phyloP scores from a whole-genome alignment of 148 eudicot species.

The Hydrangea macrophylla region DNA sequence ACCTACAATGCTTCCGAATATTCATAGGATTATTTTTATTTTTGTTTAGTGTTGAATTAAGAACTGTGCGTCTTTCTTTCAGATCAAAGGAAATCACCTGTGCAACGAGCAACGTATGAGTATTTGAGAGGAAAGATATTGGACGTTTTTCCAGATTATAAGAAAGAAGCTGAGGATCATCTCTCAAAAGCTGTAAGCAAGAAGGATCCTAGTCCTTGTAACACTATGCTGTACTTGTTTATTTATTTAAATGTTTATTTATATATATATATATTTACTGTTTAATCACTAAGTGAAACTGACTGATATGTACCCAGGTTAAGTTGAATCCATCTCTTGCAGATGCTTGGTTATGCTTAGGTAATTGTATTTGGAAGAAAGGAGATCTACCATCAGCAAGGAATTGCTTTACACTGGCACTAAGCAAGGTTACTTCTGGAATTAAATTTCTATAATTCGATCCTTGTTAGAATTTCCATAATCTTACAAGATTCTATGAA shows the following conservation, averaged over 20 bases:
- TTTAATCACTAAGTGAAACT: no score
- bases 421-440: conserved; percentile 57
- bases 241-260: no score
- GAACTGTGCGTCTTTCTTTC: conserved; percentile 17
- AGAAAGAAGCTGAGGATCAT: conserved; percentile 96
- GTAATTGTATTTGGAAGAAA: conserved; percentile 94
- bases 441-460: background rate
- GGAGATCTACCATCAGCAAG: conserved; percentile 69
- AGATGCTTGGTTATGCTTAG: conserved; percentile 92
- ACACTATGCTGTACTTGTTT: conserved; percentile 5
- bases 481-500: no score
- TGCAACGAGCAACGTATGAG: conserved; percentile 76
- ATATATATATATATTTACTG: no score
- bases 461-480: background rate
- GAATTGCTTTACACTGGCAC: conserved; percentile 69
- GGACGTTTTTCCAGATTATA: conserved; percentile 80
- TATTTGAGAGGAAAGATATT: conserved; percentile 81
- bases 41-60: background rate
- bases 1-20: no score
- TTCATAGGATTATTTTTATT: no score
- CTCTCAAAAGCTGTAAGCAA: conserved; percentile 87
- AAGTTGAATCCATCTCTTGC: conserved; percentile 86
- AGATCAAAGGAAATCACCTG: conserved; percentile 70
- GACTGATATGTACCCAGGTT: conserved; percentile 46
- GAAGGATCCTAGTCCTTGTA: background rate